Conservation (phyloP, 805 yeast species). For the Lipomyces lipofer region DNA sequence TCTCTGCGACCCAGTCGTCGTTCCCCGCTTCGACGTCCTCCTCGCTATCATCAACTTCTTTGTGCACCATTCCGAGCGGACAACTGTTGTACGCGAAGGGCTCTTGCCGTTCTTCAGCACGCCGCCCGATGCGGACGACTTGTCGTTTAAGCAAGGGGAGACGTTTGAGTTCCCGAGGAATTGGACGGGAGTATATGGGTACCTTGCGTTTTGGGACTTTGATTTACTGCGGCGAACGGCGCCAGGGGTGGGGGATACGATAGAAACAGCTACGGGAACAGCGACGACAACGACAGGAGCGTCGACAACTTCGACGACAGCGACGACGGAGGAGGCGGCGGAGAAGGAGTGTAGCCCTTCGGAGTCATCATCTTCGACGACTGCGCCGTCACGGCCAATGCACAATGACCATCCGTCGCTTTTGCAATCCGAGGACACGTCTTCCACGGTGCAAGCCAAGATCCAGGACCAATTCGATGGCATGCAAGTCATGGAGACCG, state of each 20-base stretch:
- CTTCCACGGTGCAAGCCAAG: background rate
- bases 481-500: slow-evolving; percentile 25
- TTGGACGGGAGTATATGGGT: slow-evolving; percentile 29
- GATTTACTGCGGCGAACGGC: slow-evolving; percentile 25
- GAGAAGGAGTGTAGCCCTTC: too few species aligned
- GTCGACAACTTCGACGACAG: slow-evolving; percentile 16
- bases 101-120: slow-evolving; percentile 27
- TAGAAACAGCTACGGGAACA: background rate
- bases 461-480: slow-evolving; percentile 29
- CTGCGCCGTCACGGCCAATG: background rate
- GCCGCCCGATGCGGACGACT: slow-evolving; percentile 24
- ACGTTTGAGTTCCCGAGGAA: slow-evolving; percentile 24
- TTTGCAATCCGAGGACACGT: background rate
- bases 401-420: background rate
- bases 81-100: slow-evolving; percentile 19
- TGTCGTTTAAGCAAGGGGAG: slow-evolving; percentile 7
- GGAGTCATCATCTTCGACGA: background rate
- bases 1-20: slow-evolving; percentile 5
- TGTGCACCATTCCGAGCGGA: slow-evolving; percentile 19
- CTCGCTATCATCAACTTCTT: slow-evolving; percentile 24
- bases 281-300: slow-evolving; percentile 1
- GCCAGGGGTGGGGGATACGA: slow-evolving; percentile 4
- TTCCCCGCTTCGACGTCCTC: slow-evolving; percentile 25
- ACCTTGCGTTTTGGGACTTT: slow-evolving; percentile 30
- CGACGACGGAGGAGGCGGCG: slow-evolving; percentile 11